Percentiles rank a stretch among this genome's conserved stretches.
Evolutionary conservation across 495 filamentous ascomycete species (phyloP).

Genomic region (Chaetomidium leptoderma): DNA sequence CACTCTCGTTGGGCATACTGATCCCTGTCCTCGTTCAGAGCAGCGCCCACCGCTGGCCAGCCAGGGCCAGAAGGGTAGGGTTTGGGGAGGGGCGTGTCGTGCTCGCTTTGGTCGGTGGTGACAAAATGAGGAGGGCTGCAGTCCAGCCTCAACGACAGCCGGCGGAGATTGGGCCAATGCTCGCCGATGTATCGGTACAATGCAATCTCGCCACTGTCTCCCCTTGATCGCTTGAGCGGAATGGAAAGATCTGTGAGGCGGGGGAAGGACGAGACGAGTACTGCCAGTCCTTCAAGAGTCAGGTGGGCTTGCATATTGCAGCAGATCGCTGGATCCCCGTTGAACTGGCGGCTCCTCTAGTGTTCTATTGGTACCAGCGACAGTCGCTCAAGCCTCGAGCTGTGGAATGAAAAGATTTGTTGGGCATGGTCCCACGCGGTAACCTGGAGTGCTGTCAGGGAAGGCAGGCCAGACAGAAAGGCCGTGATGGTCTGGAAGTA

Average conservation of each 20-base stretch:
- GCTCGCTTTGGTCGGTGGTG: not conserved
- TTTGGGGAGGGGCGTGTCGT: not conserved
- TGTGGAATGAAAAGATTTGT: not conserved
- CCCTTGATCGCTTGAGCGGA: not conserved
- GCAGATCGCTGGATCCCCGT: too few species aligned
- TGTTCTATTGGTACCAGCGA: not conserved
- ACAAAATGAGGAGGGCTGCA: not conserved
- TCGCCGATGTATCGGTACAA: not conserved
- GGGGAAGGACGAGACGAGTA: not conserved
- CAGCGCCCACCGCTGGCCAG: not conserved
- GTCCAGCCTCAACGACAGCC: not conserved
- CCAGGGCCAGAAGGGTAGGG: not conserved
- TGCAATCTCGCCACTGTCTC: not conserved
- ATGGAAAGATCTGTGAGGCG: not conserved
- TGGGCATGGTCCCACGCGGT: not conserved
- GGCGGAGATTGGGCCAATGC: not conserved
- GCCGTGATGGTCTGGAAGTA: not conserved
- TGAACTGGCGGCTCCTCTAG: not conserved
- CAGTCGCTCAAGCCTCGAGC: not conserved
- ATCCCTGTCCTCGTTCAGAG: not conserved
- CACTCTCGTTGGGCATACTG: not conserved
- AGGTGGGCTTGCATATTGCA: not conserved
- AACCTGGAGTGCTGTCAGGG: not conserved
- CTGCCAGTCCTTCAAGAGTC: not conserved
- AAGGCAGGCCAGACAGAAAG: not conserved